Evolutionary conservation across 768 basidiomycete genomes (phyloP).

Genomic region (Boletus reticulatus): DNA sequence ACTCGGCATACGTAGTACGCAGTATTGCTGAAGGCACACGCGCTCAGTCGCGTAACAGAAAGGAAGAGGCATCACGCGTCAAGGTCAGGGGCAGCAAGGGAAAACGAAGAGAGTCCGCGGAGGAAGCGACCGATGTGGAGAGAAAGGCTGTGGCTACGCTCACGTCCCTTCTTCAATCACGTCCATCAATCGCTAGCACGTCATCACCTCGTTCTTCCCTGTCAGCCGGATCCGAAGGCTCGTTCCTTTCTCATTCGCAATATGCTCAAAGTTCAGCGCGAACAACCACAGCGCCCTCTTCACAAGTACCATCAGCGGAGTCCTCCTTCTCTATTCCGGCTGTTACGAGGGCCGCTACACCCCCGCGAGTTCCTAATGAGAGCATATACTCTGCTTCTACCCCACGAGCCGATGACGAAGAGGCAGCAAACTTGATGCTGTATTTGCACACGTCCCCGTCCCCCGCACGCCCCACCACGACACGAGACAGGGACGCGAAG

Average conservation of each 20-base stretch:
- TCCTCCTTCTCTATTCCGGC: slow-evolving; percentile 34
- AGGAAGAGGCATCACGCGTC: slow-evolving; percentile 35
- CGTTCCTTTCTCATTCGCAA: slow-evolving; percentile 58
- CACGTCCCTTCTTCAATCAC: slow-evolving; percentile 66
- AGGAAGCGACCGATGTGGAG: slow-evolving; percentile 51
- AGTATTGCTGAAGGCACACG: slow-evolving; percentile 48
- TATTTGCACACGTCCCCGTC: slow-evolving; percentile 85
- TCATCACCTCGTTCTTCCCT: slow-evolving; percentile 73
- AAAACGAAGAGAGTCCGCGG: slow-evolving; percentile 43
- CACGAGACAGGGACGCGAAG: slow-evolving; percentile 42
- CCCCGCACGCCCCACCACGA: slow-evolving; percentile 60
- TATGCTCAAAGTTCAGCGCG: slow-evolving; percentile 68
- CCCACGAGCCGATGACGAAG: slow-evolving; percentile 62
- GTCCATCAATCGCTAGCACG: slow-evolving; percentile 58
- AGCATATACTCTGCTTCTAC: slow-evolving; percentile 47
- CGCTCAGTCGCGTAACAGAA: slow-evolving; percentile 42
- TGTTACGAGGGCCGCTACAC: slow-evolving; percentile 30
- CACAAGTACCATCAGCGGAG: slow-evolving; percentile 39
- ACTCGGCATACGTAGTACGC: slow-evolving; percentile 27
- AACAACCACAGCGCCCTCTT: slow-evolving; percentile 41
- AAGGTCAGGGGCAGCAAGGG: slow-evolving; percentile 47
- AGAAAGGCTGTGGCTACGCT: slow-evolving; percentile 83
- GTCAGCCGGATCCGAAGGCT: slow-evolving; percentile 67
- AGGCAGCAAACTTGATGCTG: slow-evolving; percentile 85
- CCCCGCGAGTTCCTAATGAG: slow-evolving; percentile 33